Base-by-base conservation (phyloP, 345 rosid genomes). In the Durio zibethinus region DNA sequence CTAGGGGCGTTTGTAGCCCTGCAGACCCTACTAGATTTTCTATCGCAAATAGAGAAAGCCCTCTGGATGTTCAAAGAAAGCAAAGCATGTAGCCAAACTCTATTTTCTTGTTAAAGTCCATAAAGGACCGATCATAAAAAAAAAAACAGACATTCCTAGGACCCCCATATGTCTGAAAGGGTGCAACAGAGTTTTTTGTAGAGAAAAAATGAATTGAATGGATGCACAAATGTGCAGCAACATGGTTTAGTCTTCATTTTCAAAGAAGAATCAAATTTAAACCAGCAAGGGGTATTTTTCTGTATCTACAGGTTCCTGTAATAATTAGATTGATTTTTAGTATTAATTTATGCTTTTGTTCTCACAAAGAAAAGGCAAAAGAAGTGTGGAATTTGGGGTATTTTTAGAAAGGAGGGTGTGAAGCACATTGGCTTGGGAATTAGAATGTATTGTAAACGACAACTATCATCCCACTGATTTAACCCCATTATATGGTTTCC, bases 271-370 rank as follows among this genome's bases (percentile, higher is more conserved):
- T 68, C 86, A 33, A 33, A 33, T 33, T 1, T 66, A 71, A 74
- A 69, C 63, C 78, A 70, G n/a, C 56, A 52, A 54, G 78, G 66
- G 52, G 75, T 75, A 73, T 81, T 38, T 66, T 77, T 82, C 80
- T 80, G 83, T 78, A 79, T 79, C 75, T 48, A n/a, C 67, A 71
- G 81, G 52, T 56, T 67, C 85, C 82, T 0, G 80, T 80, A 85
- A 72, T 66, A 64, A 59, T n/a, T n/a, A 84, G 83, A 80, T 38
- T 42, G 2, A 72, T 66, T 79, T 72, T 82, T 69, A 66, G 77
- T 33, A 3, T 52, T 50, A 42, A 16, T 77, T 81, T 87, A 83
- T 80, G 74, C 80, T 77, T n/a, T 81, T 73, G 75, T 66, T 69
- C 38, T 76, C 64, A 61, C 54, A 56, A 76, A n/a, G n/a, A n/a